Percentiles rank a stretch among this genome's conserved stretches.
phyloP scores from a whole-genome alignment of 768 basidiomycete species.

The Chalciporus chontae region DNA sequence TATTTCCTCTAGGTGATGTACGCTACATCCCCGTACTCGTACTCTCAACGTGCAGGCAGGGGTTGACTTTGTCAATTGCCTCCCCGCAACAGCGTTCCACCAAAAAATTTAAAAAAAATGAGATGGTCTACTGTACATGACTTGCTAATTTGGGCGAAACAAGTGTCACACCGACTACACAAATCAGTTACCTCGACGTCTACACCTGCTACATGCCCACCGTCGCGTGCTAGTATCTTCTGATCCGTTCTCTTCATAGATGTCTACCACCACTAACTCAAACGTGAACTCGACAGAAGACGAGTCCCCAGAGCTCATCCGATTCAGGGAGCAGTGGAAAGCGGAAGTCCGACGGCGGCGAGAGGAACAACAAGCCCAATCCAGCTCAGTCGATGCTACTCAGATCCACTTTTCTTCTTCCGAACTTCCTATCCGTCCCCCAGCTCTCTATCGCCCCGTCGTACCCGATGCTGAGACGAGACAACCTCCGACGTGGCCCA shows the following conservation, averaged over 20 bases:
- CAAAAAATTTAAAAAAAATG: too few species aligned
- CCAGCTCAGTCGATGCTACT: neutral
- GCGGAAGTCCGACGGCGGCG: slow-evolving; percentile 49
- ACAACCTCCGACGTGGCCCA: slow-evolving; percentile 8
- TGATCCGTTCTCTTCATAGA: neutral
- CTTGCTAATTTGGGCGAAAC: too few species aligned
- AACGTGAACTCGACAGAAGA: slow-evolving; percentile 20
- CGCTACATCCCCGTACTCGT: too few species aligned
- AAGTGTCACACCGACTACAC: too few species aligned
- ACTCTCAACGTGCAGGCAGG: too few species aligned
- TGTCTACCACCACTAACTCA: neutral
- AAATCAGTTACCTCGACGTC: neutral
- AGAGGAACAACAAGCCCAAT: slow-evolving; percentile 12
- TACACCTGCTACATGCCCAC: neutral
- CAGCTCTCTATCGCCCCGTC: neutral
- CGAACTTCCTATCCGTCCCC: slow-evolving; percentile 7
- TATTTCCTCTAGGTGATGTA: too few species aligned
- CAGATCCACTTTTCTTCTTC: slow-evolving; percentile 2
- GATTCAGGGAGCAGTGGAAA: slow-evolving; percentile 74
- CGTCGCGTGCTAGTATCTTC: neutral
- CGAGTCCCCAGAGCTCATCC: slow-evolving; percentile 60
- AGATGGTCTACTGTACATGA: too few species aligned
- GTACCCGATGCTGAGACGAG: slow-evolving; percentile 4
- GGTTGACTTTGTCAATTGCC: too few species aligned
- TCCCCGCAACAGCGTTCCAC: too few species aligned